Base-by-base conservation (phyloP, 495 filamentous ascomycete genomes). In the Trichoderma reesei region DNA sequence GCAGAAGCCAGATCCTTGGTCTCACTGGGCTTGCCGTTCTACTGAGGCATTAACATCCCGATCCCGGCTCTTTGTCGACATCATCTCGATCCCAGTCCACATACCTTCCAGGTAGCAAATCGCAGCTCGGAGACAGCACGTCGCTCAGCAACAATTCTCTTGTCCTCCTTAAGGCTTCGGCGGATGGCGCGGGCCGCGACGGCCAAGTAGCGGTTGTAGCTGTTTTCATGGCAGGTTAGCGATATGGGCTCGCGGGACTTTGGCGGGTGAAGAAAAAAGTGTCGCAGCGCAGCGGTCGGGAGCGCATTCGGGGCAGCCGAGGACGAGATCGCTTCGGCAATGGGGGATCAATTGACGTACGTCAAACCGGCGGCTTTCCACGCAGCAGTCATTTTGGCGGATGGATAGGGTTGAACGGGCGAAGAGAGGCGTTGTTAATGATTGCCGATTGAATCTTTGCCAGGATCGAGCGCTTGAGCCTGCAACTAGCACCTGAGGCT, bases 281-380 rank as follows among this genome's bases (percentile, higher is more conserved):
- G 26, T 41, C 61, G 38, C 38, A 34, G 10, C n/a, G 41, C 41
- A 10, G 61, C 68, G 65, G 69, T 64, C 63, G 34, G 46, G 69
- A 64, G 64, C 62, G 63, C 37, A 51, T 46, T 39, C 65, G 54
- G 33, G 37, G 14, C 37, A 66, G 46, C 26, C 65, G 39, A 41
- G 51, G 61, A 26, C 48, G 16, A 42, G 33, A 42, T 14, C 60
- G 36, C 38, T 63, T 26, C 8, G 64, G 18, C n/a, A 59, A 1
- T n/a, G 26, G 34, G 60, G 6, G 16, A 34, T 59, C 63, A 67
- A 69, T 71, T 64, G 68, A 74, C 89, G 77, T 88, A 98, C 95
- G 88, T 96, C 72, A 98, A 82, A 81, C 95, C 94, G 73, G 94
- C 88, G 72, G 92, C 85, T 89, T 97, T 98, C 95, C 95, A 99